These are phyloP conservation scores for Salix dunnii DNA, from an alignment of 345 rosid genomes.

Conservation along the genomic window DNA sequence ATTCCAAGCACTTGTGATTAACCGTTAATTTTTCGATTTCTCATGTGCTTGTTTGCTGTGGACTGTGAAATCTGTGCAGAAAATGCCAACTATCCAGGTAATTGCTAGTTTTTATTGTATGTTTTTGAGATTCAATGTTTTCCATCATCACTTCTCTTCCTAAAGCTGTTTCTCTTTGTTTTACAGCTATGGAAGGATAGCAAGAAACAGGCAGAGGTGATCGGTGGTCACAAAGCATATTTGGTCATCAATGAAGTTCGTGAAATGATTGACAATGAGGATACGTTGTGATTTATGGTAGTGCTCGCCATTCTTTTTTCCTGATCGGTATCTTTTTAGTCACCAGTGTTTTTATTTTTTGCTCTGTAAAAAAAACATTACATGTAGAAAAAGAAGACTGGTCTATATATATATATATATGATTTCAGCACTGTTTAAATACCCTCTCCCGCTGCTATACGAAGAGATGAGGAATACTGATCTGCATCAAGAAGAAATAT, in stretches of 20 bases:
- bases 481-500: not conserved
- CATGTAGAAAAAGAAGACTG: no score
- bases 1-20: constrained; percentile 8
- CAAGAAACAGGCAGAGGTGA: constrained; percentile 72
- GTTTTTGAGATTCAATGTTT: not conserved
- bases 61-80: constrained; percentile 41
- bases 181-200: constrained; percentile 76
- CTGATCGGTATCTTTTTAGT: no score
- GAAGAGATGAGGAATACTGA: not conserved
- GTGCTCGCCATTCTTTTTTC: not conserved
- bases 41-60: constrained; percentile 22
- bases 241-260: constrained; percentile 63
- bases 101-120: not conserved
- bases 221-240: constrained; percentile 85
- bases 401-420: no score
- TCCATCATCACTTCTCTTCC: not conserved
- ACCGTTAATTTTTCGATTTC: constrained; percentile 23
- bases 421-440: not conserved
- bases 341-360: no score
- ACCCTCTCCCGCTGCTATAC: not conserved
- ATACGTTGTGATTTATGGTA: constrained; percentile 7
- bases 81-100: constrained; percentile 96
- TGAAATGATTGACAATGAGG: constrained; percentile 66
- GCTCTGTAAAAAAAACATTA: no score
- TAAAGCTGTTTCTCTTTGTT: not conserved